Base-by-base conservation (phyloP, 345 rosid species). In the Pistacia integerrima region DNA sequence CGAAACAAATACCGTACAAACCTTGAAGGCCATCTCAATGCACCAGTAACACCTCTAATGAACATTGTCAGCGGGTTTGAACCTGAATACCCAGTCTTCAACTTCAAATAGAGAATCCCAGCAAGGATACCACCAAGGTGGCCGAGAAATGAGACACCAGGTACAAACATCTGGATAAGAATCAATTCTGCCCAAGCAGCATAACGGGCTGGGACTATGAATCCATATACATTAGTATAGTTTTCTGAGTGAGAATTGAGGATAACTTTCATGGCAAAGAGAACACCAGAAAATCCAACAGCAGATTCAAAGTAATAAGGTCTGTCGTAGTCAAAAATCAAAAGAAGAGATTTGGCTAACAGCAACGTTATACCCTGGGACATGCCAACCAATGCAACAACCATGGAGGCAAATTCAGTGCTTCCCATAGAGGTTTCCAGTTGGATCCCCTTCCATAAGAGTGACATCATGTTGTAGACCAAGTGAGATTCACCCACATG, bases 91-190 rank as follows among this genome's bases (percentile, higher is more conserved):
- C 79, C 73, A 65, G 88, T 78, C 76, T 82, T 93, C 75, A 96
- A 70, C 77, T 85, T 86, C 77, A 96, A 4, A 79, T 93, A 96
- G 3, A 93, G 87, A 83, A 91, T 80, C 64, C 99, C 98, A 4
- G 97, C 97, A 74, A 96, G 94, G 60, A 96, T 91, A 33, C 99
- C 99, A 69, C 98, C 94, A 13, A 96, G 95, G 82, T 96, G 99
- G 36, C 98, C 99, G 8, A 93, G 89, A 84, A 96, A 96, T 0
- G 99, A 96, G 80, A 86, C 94, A 1, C 88, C 90, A 0, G 98
- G 98, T 8, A 91, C 93, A 85, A 96, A 84, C 91, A 96, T 85
- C 78, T 96, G 99, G 71, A 96, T 86, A 18, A 96, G 92, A 75
- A 92, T 75, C 85, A 96, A 78, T 80, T 96, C 99, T 0, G 97